Base-by-base conservation (phyloP, 495 filamentous ascomycete species). In the Daldinia bambusicola region DNA sequence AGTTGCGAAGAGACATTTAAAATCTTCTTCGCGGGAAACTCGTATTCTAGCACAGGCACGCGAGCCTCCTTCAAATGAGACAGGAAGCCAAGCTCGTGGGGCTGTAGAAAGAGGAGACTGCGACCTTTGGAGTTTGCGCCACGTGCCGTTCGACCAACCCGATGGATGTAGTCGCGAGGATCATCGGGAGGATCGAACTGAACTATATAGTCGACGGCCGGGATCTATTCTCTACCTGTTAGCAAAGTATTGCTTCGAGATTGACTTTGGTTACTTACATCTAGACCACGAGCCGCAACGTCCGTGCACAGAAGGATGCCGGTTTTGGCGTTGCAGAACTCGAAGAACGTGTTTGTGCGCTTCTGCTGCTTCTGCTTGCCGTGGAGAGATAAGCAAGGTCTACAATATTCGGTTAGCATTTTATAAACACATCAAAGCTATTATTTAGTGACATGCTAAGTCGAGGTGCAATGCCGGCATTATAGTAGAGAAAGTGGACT, bases 281-380 rank as follows among this genome's bases (percentile, higher is more conserved):
- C 95, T 38, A 99, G 82, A 34, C 95, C 95, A 70, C 95, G 84
- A 7, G 95, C 96, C 40, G 96, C 95, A 67, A 99, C 96, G 75
- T 99, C 95, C 0, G 96, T 99, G 80, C 94, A 97, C 70, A 99
- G 94, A 43, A 99, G 80, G 4, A 91, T 97, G 9, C 95, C 95
- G 58, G 92, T 89, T 61, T 86, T 90, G 6, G 95, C 94, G 78
- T 99, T 99, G 81, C 92, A 94, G 84, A 98, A 99, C 74, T 98
- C 95, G 80, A 98, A 99, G 81, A 99, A 99, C 0, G 93, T 97
- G 76, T 95, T 96, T 53, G 95, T 99, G 5, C 95, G 91, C 79
- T 96, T 97, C 78, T 97, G 92, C 80, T 98, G 95, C 81, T 98
- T 98, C 81, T 97, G 93, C 80, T 98, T 97, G 58, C 95, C 95